Conservation (phyloP, 768 basidiomycete species). For the Glaciozyma martinii region DNA sequence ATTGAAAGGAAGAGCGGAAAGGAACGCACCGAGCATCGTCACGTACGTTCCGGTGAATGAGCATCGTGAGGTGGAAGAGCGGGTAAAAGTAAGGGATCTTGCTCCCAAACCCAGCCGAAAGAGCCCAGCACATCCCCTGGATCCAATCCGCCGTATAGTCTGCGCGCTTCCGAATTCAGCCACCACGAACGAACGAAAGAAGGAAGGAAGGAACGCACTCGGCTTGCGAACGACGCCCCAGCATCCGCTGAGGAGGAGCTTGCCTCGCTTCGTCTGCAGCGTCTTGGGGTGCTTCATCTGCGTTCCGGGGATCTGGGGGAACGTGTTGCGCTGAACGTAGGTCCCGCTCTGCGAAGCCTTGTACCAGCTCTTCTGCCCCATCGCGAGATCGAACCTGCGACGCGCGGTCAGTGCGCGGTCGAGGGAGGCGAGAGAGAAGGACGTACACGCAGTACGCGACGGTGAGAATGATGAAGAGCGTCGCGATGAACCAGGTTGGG, state of each 20-base stretch:
- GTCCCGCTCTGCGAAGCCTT: conserved; percentile 68
- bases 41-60: conserved; percentile 79
- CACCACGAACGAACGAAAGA: neutral
- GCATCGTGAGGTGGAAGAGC: conserved; percentile 86
- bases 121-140: conserved; percentile 31
- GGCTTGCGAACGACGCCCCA: conserved; percentile 93
- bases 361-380: conserved; percentile 95
- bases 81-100: conserved; percentile 95
- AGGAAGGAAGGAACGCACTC: conserved; percentile 39
- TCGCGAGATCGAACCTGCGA: conserved; percentile 77
- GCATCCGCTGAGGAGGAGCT: conserved; percentile 83
- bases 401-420: neutral
- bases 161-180: conserved; percentile 34
- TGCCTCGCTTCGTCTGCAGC: conserved; percentile 89
- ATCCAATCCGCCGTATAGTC: conserved; percentile 82
- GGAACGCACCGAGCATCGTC: conserved; percentile 79
- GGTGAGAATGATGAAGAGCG: conserved; percentile 65
- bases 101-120: conserved; percentile 32
- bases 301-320: conserved; percentile 83
- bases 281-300: conserved; percentile 75
- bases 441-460: conserved; percentile 78
- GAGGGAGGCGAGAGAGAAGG: neutral
- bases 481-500: conserved; percentile 62
- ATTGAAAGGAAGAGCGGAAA: neutral
- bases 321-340: conserved; percentile 58